Evolutionary conservation across 345 rosid species (phyloP).

Genomic region (Linum lewisii): DNA sequence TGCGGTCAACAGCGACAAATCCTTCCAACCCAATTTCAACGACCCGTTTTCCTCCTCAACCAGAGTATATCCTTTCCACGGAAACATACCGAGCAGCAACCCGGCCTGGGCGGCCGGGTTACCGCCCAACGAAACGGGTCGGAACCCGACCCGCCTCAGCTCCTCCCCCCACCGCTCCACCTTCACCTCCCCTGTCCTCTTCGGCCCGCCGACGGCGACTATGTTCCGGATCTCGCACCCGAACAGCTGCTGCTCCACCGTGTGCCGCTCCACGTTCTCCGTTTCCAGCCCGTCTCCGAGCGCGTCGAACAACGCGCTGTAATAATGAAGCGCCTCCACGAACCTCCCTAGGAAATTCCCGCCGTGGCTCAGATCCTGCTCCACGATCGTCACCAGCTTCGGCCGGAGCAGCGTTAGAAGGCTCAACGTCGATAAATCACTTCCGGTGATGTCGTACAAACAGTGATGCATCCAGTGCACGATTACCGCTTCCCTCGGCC

Average conservation of each 20-base stretch:
- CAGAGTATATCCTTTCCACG: slow-evolving; percentile 88
- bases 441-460: slow-evolving; percentile 73
- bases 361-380: slow-evolving; percentile 71
- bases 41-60: slow-evolving; percentile 73
- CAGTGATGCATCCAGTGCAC: slow-evolving; percentile 99
- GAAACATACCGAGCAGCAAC: slow-evolving; percentile 76
- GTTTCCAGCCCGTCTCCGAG: slow-evolving; percentile 61
- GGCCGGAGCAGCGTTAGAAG: slow-evolving; percentile 51
- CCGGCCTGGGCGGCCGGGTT: slow-evolving; percentile 89
- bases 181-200: slow-evolving; percentile 63
- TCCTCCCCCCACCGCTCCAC: slow-evolving; percentile 79
- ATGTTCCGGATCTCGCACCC: slow-evolving; percentile 81
- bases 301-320: slow-evolving; percentile 93
- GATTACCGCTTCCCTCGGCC: slow-evolving; percentile 58
- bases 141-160: slow-evolving; percentile 55
- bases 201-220: slow-evolving; percentile 69
- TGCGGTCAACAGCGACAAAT: slow-evolving; percentile 80
- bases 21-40: slow-evolving; percentile 92
- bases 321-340: slow-evolving; percentile 90
- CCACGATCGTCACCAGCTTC: slow-evolving; percentile 67
- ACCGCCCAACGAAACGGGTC: slow-evolving; percentile 66
- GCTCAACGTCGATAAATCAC: slow-evolving; percentile 49
- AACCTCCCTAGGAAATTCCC: slow-evolving; percentile 74
- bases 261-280: slow-evolving; percentile 67
- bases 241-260: slow-evolving; percentile 85